phyloP scores from a whole-genome alignment of 495 filamentous ascomycete species.

The Collariella sp. region DNA sequence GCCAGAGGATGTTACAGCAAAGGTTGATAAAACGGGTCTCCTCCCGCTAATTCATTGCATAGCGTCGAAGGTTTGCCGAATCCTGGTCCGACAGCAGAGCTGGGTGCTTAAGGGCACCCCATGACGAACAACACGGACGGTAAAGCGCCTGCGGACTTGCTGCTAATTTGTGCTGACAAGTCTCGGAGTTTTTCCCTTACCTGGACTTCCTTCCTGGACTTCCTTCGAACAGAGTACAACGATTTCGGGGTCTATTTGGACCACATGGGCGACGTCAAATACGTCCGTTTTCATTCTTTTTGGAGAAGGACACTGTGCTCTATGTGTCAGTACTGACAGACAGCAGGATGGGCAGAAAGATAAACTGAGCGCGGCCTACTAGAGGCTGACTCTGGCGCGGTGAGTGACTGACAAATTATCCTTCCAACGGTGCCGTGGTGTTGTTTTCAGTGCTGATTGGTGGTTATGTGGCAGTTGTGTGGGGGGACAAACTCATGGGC shows the following conservation, averaged over 20 bases:
- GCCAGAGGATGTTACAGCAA: slow-evolving; percentile 9
- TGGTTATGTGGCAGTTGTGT: slow-evolving; percentile 36
- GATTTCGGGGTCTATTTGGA: slow-evolving; percentile 32
- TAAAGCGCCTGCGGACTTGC: background rate
- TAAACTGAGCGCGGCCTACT: background rate
- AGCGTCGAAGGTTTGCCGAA: slow-evolving; percentile 47
- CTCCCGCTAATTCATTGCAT: slow-evolving; percentile 4
- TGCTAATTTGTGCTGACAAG: background rate
- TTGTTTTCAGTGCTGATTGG: background rate
- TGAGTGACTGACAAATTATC: background rate
- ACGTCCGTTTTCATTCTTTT: background rate
- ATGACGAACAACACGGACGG: slow-evolving; percentile 40
- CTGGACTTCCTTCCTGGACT: slow-evolving; percentile 55
- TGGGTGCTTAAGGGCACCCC: slow-evolving; percentile 60
- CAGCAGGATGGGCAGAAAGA: background rate
- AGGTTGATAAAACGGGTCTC: background rate
- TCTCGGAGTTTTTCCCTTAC: slow-evolving; percentile 47
- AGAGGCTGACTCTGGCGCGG: slow-evolving; percentile 5
- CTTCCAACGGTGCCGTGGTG: too few species aligned
- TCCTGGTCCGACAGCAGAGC: slow-evolving; percentile 42
- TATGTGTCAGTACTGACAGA: background rate
- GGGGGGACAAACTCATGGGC: slow-evolving; percentile 43
- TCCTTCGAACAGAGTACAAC: slow-evolving; percentile 38
- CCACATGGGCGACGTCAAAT: slow-evolving; percentile 35
- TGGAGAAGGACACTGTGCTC: too few species aligned